phyloP scores from a whole-genome alignment of 2,329 filamentous ascomycete genomes.

The Coniella lustricola region DNA sequence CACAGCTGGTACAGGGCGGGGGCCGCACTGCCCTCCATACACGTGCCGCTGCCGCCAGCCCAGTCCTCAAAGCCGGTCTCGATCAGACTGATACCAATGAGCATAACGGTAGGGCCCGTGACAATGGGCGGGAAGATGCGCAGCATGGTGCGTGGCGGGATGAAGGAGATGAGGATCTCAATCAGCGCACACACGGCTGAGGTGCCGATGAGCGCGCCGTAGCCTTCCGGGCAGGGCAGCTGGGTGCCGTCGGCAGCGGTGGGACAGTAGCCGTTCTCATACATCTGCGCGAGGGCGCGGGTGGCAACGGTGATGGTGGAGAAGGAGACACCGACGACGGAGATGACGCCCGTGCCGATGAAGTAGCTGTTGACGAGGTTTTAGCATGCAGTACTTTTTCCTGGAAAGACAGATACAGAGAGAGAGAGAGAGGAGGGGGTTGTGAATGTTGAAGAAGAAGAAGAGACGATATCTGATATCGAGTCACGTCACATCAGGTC shows the following conservation, averaged over 20 bases:
- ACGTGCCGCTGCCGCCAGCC: slow-evolving; percentile 65
- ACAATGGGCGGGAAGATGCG: slow-evolving; percentile 69
- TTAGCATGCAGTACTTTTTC: too few relatives aligned
- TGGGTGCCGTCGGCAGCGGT: slow-evolving; percentile 53
- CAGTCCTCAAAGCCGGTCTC: slow-evolving; percentile 67
- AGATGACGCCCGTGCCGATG: slow-evolving; percentile 71
- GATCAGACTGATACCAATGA: slow-evolving; percentile 70
- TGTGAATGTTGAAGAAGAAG: too few relatives aligned
- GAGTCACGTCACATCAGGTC: too few relatives aligned
- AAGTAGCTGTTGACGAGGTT: too few relatives aligned
- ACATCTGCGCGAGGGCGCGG: slow-evolving; percentile 71
- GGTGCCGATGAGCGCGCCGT: slow-evolving; percentile 69
- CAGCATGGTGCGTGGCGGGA: slow-evolving; percentile 61
- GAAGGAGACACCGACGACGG: slow-evolving; percentile 74
- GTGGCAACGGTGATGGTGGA: slow-evolving; percentile 67
- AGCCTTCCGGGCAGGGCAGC: slow-evolving; percentile 68
- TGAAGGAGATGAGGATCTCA: slow-evolving; percentile 68
- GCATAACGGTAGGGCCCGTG: slow-evolving; percentile 40
- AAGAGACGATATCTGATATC: too few relatives aligned
- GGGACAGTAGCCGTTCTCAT: slow-evolving; percentile 62
- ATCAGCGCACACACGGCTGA: slow-evolving; percentile 57
- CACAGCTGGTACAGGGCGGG: slow-evolving; percentile 56
- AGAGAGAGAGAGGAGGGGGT: slow-evolving; percentile 9
- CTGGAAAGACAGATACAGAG: too few relatives aligned
- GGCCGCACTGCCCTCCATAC: slow-evolving; percentile 36